A percentile compares a stretch with the other conserved stretches of the same genome.
These are phyloP conservation scores for Aspergillus sp. DNA, from an alignment of 2,329 filamentous ascomycete genomes.

Conservation along the genomic window DNA sequence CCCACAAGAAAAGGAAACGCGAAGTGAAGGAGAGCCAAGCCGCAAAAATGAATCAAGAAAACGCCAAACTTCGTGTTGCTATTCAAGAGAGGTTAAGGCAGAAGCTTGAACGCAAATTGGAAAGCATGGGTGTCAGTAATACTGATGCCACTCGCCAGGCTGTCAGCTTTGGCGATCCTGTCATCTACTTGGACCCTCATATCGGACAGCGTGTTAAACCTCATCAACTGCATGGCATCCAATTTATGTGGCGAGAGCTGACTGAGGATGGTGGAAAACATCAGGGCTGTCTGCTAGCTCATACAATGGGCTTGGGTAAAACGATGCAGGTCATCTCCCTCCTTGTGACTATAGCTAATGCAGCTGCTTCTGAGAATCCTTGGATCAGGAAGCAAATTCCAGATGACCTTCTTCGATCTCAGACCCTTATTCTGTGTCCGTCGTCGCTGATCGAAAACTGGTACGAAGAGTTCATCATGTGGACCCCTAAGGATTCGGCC, in stretches of 20 bases:
- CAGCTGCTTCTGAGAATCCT: slow-evolving; percentile 60
- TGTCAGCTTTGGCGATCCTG: slow-evolving; percentile 48
- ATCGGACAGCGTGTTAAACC: slow-evolving; percentile 70
- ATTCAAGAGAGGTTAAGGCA: slow-evolving; percentile 56
- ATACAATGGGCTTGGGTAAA: slow-evolving; percentile 91
- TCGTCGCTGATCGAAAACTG: slow-evolving; percentile 77
- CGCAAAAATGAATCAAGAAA: slow-evolving; percentile 57
- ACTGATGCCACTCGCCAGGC: slow-evolving; percentile 48
- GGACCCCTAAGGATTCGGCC: slow-evolving; percentile 58
- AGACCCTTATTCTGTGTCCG: slow-evolving; percentile 74
- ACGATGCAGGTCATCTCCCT: slow-evolving; percentile 88
- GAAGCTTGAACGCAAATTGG: slow-evolving; percentile 33
- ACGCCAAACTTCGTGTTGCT: slow-evolving; percentile 55
- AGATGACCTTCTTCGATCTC: slow-evolving; percentile 59
- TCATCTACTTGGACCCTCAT: slow-evolving; percentile 58
- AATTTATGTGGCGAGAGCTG: slow-evolving; percentile 86
- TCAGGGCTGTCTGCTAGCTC: slow-evolving; percentile 79
- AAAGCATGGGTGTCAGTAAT: slow-evolving; percentile 34
- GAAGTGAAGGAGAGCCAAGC: slow-evolving; percentile 52
- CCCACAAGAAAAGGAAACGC: slow-evolving; percentile 51
- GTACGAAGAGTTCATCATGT: slow-evolving; percentile 72
- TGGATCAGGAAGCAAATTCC: slow-evolving; percentile 68
- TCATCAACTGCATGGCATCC: slow-evolving; percentile 79
- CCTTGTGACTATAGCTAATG: slow-evolving; percentile 71
- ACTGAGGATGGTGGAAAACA: slow-evolving; percentile 61